A percentile compares a stretch with the other conserved stretches of the same genome.
Evolutionary conservation across 805 yeast genomes (phyloP).

Genomic region (Metschnikowia chrysomelidarum): DNA sequence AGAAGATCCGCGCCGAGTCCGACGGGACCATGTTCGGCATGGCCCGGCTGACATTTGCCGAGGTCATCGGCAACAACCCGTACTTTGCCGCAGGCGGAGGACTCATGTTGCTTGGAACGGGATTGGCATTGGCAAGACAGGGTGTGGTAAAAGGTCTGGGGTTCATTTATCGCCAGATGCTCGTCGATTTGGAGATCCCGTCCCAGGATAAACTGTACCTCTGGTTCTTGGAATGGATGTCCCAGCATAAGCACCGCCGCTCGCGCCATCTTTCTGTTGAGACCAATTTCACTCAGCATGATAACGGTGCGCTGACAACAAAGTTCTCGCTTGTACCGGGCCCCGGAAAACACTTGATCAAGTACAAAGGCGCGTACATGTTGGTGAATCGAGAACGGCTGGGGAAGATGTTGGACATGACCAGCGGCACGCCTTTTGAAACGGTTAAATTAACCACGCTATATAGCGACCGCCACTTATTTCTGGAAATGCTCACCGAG

Average conservation of each 20-base stretch:
- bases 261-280: slow-evolving; percentile 89
- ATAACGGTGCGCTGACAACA: slow-evolving; percentile 86
- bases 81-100: slow-evolving; percentile 99
- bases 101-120: slow-evolving; percentile 90
- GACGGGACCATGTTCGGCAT: slow-evolving; percentile 40
- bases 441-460: slow-evolving; percentile 92
- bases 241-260: slow-evolving; percentile 67
- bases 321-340: slow-evolving; percentile 93
- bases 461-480: slow-evolving; percentile 72
- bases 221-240: slow-evolving; percentile 98
- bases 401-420: slow-evolving; percentile 81
- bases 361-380: slow-evolving; percentile 85
- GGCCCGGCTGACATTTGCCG: slow-evolving; percentile 43
- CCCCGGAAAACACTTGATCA: slow-evolving; percentile 89
- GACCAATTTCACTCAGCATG: slow-evolving; percentile 82
- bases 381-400: slow-evolving; percentile 87
- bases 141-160: slow-evolving; percentile 62
- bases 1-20: slow-evolving; percentile 32
- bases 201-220: slow-evolving; percentile 88
- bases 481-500: slow-evolving; percentile 70
- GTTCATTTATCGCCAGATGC: slow-evolving; percentile 73
- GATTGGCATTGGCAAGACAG: slow-evolving; percentile 71
- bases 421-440: slow-evolving; percentile 92
- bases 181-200: slow-evolving; percentile 91
- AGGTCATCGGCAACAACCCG: slow-evolving; percentile 72